Percentiles rank a stretch among this genome's conserved stretches.
These are phyloP conservation scores for Leccinum pseudoinsigne DNA, from an alignment of 1,284 basidiomycete species.

Conservation along the genomic window DNA sequence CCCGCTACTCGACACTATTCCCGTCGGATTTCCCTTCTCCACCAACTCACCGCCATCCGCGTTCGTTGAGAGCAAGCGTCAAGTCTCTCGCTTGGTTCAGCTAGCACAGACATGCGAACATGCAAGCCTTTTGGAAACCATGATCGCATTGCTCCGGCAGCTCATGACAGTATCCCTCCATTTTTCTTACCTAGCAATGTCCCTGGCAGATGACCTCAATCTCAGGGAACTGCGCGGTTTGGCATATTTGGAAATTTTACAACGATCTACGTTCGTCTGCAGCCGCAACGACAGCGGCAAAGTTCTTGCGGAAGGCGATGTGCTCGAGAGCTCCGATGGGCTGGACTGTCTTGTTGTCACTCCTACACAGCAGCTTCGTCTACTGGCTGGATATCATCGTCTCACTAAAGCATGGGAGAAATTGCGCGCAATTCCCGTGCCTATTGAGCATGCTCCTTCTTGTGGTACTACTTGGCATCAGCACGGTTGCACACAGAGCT, in stretches of 20 bases:
- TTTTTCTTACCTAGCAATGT: slow-evolving; percentile 69
- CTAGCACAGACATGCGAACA: slow-evolving; percentile 67
- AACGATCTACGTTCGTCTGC: slow-evolving; percentile 50
- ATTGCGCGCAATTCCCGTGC: slow-evolving; percentile 50
- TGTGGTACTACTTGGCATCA: slow-evolving; percentile 70
- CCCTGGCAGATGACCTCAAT: slow-evolving; percentile 63
- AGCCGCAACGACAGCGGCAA: slow-evolving; percentile 15
- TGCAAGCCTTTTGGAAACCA: slow-evolving; percentile 51
- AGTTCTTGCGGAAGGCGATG: slow-evolving; percentile 28
- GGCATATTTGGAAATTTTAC: slow-evolving; percentile 71
- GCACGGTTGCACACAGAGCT: slow-evolving; percentile 62
- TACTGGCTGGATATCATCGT: slow-evolving; percentile 64
- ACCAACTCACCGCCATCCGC: slow-evolving; percentile 23
- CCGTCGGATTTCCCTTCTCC: slow-evolving; percentile 36
- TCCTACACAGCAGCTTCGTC: slow-evolving; percentile 55
- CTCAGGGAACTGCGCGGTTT: slow-evolving; percentile 54
- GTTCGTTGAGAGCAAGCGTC: slow-evolving; percentile 40
- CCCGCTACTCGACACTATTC: slow-evolving; percentile 45
- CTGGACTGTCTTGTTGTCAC: slow-evolving; percentile 48
- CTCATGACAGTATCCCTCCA: slow-evolving; percentile 57
- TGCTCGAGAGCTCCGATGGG: slow-evolving; percentile 36
- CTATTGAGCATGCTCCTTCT: slow-evolving; percentile 57
- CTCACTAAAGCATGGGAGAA: slow-evolving; percentile 63
- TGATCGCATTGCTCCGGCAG: slow-evolving; percentile 55
- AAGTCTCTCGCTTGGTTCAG: slow-evolving; percentile 56